Conservation (phyloP, 768 basidiomycete genomes). For the Lactarius sp. region DNA sequence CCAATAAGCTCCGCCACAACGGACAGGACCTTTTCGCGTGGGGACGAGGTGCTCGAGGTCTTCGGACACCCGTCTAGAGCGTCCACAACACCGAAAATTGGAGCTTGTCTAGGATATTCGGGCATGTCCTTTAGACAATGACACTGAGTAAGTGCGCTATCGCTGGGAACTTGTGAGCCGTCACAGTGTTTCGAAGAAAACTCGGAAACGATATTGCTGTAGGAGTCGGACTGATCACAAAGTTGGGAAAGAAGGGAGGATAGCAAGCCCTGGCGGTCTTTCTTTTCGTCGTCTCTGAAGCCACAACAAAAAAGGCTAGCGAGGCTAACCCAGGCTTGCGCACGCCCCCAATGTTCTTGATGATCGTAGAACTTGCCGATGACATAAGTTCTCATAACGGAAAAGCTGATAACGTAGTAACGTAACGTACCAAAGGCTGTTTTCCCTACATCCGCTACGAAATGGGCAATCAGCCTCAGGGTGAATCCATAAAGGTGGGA, state of each 20-base stretch:
- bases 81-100: not conserved
- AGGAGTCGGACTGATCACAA: not conserved
- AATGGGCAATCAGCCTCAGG: not conserved
- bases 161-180: not conserved
- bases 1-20: not conserved
- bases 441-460: constrained; percentile 10
- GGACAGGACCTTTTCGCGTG: not conserved
- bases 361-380: not conserved
- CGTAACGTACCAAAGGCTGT: not conserved
- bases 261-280: not conserved
- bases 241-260: constrained; percentile 2
- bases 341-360: not conserved
- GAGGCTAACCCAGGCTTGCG: not conserved
- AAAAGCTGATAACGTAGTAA: not conserved
- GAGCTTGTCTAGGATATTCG: not conserved
- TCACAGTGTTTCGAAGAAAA: not conserved
- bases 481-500: not conserved
- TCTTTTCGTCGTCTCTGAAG: constrained; percentile 4
- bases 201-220: not conserved
- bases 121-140: constrained; percentile 6
- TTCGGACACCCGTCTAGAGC: constrained; percentile 8
- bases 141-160: not conserved
- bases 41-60: not conserved
- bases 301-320: constrained; percentile 10
- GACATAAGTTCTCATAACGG: not conserved